Evolutionary conservation across 768 basidiomycete species (phyloP), one percentile per base, ranked within the genome.

Genomic region (Chiua virens): DNA sequence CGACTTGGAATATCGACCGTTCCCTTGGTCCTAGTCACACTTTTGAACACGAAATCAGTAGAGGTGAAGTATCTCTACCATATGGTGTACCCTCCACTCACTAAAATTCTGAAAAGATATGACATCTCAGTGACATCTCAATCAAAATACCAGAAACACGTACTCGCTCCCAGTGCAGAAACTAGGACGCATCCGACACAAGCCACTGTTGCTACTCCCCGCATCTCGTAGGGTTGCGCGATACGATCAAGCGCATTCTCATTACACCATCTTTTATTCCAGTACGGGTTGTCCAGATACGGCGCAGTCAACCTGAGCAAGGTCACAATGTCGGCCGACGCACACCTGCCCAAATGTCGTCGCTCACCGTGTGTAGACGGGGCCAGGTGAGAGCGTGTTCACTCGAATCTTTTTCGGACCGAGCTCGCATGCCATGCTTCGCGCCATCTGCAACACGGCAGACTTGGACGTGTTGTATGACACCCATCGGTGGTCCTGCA

Each of bases 121-220:
- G n/a, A 20, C 36, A 23, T 39, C 36, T 30, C 10, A 45, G 42
- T 42, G 10, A 28, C 34, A 22, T 28, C 4, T 5, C 8, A 1
- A 18, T 8, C 15, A 5, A 25, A 3, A 5, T 3, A 18, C 0
- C 0, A 11, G 3, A 2, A 1, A 9, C 3, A 82, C 86, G 47
- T 59, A 89, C 87, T 89, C 87, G 85, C 87, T 88, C 1, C 87
- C 87, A 0, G 89, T 90, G 61, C 86, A 87, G 64, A 85, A 90
- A 27, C 79, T 86, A n/a, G 5, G 85, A 86, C 43, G 88, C 87
- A 52, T 89, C 86, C 55, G 81, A 82, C 23, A 87, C 83, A 9
- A 90, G 71, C 87, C 87, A 90, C n/a, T 0, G 79, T 70, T 41
- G 81, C 72, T 1, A 87, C 86, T 1, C 89, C 88, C 1, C 88